A percentile compares a stretch with the other conserved stretches of the same genome.
phyloP scores from a whole-genome alignment of 2,329 filamentous ascomycete species.

The Coniochaeta prunicola region DNA sequence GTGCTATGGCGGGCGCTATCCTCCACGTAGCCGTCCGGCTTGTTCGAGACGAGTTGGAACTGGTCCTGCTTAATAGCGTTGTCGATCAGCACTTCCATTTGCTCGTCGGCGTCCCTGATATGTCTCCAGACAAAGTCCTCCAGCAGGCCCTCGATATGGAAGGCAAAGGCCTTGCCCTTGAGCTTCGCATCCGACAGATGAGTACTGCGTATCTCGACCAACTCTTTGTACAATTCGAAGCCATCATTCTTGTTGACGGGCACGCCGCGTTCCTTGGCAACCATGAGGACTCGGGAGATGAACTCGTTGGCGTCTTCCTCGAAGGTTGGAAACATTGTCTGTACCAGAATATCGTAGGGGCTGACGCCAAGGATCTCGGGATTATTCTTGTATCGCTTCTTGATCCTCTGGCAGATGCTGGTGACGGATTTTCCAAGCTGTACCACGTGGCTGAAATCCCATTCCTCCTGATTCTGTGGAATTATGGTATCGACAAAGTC shows the following conservation, averaged over 20 bases:
- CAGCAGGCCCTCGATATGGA: conserved; percentile 78
- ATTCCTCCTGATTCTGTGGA: conserved; percentile 70
- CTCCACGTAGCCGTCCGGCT: conserved; percentile 53
- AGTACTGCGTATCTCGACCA: conserved; percentile 77
- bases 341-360: conserved; percentile 62
- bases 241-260: conserved; percentile 87
- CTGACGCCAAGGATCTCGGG: conserved; percentile 76
- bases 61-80: conserved; percentile 85
- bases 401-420: conserved; percentile 78
- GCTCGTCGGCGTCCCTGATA: conserved; percentile 74
- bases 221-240: conserved; percentile 85
- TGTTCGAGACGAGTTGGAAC: conserved; percentile 67
- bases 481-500: conserved; percentile 73
- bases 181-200: conserved; percentile 60
- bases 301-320: conserved; percentile 84
- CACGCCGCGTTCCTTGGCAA: conserved; percentile 58
- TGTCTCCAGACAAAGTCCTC: conserved; percentile 95
- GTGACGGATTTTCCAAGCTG: conserved; percentile 80
- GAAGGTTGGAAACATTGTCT: conserved; percentile 81
- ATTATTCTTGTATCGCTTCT: conserved; percentile 85
- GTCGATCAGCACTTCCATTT: conserved; percentile 77
- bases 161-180: conserved; percentile 69
- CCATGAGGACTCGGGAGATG: conserved; percentile 70
- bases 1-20: conserved; percentile 88
- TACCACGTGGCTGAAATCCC: conserved; percentile 89